Conservation (phyloP, 768 basidiomycete species). For the Mycena olivaceomarginata region DNA sequence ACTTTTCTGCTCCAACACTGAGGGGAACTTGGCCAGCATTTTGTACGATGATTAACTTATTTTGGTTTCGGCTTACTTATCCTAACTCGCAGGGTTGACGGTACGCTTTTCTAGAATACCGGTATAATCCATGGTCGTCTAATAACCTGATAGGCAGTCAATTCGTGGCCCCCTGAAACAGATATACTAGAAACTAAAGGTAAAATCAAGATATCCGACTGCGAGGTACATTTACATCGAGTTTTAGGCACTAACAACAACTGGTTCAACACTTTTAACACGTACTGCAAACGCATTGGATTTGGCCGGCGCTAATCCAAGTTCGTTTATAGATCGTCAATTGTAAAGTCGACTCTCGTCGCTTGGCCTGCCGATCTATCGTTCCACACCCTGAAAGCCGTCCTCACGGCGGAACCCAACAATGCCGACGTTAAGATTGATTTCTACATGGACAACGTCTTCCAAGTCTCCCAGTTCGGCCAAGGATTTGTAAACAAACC, state of each 20-base stretch:
- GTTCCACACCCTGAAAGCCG: slow-evolving; percentile 65
- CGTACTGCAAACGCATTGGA: slow-evolving; percentile 34
- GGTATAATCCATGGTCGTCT: background rate
- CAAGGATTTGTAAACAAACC: slow-evolving; percentile 63
- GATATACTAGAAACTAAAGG: slow-evolving; percentile 68
- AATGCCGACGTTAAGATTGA: slow-evolving; percentile 61
- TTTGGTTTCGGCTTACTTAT: background rate
- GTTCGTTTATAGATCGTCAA: slow-evolving; percentile 50
- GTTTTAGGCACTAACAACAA: slow-evolving; percentile 59
- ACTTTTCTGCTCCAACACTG: slow-evolving; percentile 64
- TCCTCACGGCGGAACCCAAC: slow-evolving; percentile 61
- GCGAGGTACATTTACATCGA: background rate
- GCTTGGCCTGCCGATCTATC: slow-evolving; percentile 65
- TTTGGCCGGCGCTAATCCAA: background rate
- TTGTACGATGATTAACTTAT: slow-evolving; percentile 51
- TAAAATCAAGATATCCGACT: background rate
- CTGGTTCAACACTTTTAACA: slow-evolving; percentile 69
- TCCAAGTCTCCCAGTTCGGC: slow-evolving; percentile 61
- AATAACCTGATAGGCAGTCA: slow-evolving; percentile 56
- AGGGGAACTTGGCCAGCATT: slow-evolving; percentile 67
- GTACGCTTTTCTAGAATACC: slow-evolving; percentile 33
- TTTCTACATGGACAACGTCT: slow-evolving; percentile 62
- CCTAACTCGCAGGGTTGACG: slow-evolving; percentile 51
- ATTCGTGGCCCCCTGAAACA: slow-evolving; percentile 64
- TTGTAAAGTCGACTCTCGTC: slow-evolving; percentile 62